Percentiles rank a stretch among this genome's conserved stretches.
Evolutionary conservation across 345 rosid species (phyloP).

Genomic region (Bruguiera parviflora): DNA sequence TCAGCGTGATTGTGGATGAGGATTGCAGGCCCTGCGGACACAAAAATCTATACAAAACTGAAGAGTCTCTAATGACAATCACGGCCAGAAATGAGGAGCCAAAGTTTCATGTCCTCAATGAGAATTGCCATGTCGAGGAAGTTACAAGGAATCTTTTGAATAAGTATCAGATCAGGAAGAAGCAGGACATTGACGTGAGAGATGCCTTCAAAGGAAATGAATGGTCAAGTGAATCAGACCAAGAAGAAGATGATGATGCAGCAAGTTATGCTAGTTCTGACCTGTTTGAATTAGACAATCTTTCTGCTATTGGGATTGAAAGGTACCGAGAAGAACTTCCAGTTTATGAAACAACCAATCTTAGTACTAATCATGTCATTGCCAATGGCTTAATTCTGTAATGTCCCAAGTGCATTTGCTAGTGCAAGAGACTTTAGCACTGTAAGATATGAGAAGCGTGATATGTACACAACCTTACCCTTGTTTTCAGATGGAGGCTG

Average conservation of each 20-base stretch:
- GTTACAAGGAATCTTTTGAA: slow-evolving; percentile 63
- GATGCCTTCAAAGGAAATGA: slow-evolving; percentile 6
- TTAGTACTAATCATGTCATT: slow-evolving; percentile 67
- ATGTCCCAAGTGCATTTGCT: slow-evolving; percentile 10
- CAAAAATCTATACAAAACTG: slow-evolving; percentile 16
- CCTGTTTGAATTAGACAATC: slow-evolving; percentile 85
- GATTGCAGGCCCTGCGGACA: slow-evolving; percentile 31
- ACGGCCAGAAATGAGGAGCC: slow-evolving; percentile 12
- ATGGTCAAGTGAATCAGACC: slow-evolving; percentile 13
- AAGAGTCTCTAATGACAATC: background rate
- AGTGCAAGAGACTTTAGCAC: too few species aligned
- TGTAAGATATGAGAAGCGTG: too few species aligned
- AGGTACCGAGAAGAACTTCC: slow-evolving; percentile 86
- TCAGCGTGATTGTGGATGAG: slow-evolving; percentile 33
- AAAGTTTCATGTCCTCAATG: slow-evolving; percentile 34
- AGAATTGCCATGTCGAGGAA: slow-evolving; percentile 57
- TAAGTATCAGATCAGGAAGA: slow-evolving; percentile 52
- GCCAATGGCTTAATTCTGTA: slow-evolving; percentile 60
- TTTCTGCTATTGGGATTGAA: slow-evolving; percentile 60
- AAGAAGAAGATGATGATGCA: slow-evolving; percentile 41
- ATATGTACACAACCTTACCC: too few species aligned
- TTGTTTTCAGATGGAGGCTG: too few species aligned
- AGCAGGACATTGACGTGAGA: slow-evolving; percentile 11
- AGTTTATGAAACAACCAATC: slow-evolving; percentile 85
- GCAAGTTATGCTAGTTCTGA: slow-evolving; percentile 93